Evolutionary conservation across 768 basidiomycete species (phyloP), one percentile per base, ranked within the genome.

Genomic region (Suillus luteus): DNA sequence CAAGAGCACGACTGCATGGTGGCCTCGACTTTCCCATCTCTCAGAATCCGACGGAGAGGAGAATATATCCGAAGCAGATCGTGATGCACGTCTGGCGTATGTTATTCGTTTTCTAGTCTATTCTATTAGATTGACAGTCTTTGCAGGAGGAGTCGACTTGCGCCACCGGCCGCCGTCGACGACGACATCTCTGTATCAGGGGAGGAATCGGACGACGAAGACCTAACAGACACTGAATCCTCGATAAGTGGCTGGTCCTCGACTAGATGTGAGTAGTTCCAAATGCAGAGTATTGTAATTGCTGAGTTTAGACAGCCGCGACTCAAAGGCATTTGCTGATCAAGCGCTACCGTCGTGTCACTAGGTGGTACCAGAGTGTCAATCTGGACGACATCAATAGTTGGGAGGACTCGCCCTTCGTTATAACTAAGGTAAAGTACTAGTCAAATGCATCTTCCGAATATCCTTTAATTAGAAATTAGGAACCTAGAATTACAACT

Each of bases 131-230:
- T 57, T n/a, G 33, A 54, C 14, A 40, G 49, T 51, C 11, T 63
- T 24, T 44, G 48, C 66, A 88, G 87, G 58, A 80, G 79, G 67
- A 85, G 84, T 8, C 86, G 89, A 27, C 79, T 84, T 12, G 72
- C 81, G 5, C 82, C 76, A 54, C 76, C 77, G 12, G 65, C 71
- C 22, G 38, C 55, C 19, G 51, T 81, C 31, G 82, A 83, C 8
- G 84, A 81, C 22, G 78, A 87, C 55, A 77, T 77, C 19, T 81
- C 79, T 60, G 80, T 87, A 69, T 85, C 84, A 10, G 89, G 86
- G 58, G 92, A 93, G 66, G 92, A 94, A 73, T 93, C 92, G 2
- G 93, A 93, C 67, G 78, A 91, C 66, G 86, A 85, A 27, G 89
- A 89, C 69, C 70, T 90, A 57, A 89, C 86, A 2, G 88, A 89